phyloP scores from a whole-genome alignment of 2,329 filamentous ascomycete species.

The Exophiala bonariae region DNA sequence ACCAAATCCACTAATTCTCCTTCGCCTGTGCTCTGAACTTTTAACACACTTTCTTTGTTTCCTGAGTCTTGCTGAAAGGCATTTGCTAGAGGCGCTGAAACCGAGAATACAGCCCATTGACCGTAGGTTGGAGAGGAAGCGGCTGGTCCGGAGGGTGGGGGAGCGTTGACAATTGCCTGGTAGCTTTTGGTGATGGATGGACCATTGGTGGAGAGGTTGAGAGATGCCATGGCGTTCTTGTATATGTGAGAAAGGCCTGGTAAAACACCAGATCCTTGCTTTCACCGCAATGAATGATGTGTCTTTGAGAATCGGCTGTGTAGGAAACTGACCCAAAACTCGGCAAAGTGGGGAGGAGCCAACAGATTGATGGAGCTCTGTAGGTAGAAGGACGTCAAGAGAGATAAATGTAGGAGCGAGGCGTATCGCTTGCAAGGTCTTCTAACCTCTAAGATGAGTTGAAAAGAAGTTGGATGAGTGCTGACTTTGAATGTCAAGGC shows the following conservation, averaged over 20 bases:
- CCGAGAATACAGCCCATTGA: constrained; percentile 92
- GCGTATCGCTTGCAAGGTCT: too few relatives aligned
- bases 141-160: constrained; percentile 56
- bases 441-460: too few relatives aligned
- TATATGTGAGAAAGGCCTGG: constrained; percentile 4
- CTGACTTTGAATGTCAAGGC: too few relatives aligned
- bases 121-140: constrained; percentile 76
- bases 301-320: too few relatives aligned
- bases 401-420: too few relatives aligned
- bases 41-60: constrained; percentile 89
- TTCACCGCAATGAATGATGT: too few relatives aligned
- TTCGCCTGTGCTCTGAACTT: constrained; percentile 91
- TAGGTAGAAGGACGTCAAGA: too few relatives aligned
- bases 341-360: too few relatives aligned
- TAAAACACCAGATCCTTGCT: constrained; percentile 6
- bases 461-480: too few relatives aligned
- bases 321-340: too few relatives aligned
- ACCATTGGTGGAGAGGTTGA: constrained; percentile 77
- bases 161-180: constrained; percentile 64
- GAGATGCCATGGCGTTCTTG: constrained; percentile 65
- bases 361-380: too few relatives aligned
- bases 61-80: constrained; percentile 82
- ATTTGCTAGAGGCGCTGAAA: constrained; percentile 86
- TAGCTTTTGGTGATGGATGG: constrained; percentile 78
- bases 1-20: constrained; percentile 86